Conservation (phyloP, 306 rosid species). For the Vigna nakashimae region DNA sequence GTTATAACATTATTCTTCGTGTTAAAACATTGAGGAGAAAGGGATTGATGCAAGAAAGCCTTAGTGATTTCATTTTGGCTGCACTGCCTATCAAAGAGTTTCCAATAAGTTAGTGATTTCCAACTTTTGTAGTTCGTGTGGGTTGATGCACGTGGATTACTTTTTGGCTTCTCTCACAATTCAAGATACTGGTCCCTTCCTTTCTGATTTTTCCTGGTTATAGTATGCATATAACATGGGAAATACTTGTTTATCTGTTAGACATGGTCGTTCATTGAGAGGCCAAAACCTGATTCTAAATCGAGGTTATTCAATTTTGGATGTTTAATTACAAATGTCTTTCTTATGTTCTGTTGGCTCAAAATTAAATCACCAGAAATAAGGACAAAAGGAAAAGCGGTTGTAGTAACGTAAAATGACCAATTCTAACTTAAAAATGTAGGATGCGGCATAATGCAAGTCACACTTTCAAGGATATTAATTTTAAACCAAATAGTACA, state of each 20-base stretch:
- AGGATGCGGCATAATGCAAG: too few relatives aligned
- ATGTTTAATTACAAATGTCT: neutral
- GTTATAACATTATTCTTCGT: constrained; percentile 43
- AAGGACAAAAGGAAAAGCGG: neutral
- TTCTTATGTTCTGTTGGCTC: neutral
- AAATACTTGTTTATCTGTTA: constrained; percentile 19
- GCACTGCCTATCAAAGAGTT: constrained; percentile 42
- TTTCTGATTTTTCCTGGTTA: constrained; percentile 20
- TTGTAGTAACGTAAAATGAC: too few relatives aligned
- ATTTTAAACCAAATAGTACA: too few relatives aligned
- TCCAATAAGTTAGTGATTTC: constrained; percentile 50
- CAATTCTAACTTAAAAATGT: too few relatives aligned
- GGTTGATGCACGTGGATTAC: constrained; percentile 28
- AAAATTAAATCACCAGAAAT: neutral
- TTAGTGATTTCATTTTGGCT: constrained; percentile 18
- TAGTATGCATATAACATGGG: neutral
- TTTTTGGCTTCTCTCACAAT: constrained; percentile 32
- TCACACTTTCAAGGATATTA: too few relatives aligned
- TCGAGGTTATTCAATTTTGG: constrained; percentile 13
- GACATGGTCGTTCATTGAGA: neutral
- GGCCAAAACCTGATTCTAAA: constrained; percentile 4
- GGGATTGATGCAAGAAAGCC: constrained; percentile 41
- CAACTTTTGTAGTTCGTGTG: constrained; percentile 32
- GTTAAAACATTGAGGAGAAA: constrained; percentile 42
- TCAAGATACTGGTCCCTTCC: constrained; percentile 2